These are phyloP conservation scores for Cardamine occulta DNA, from an alignment of 345 rosid genomes.

Conservation along the genomic window DNA sequence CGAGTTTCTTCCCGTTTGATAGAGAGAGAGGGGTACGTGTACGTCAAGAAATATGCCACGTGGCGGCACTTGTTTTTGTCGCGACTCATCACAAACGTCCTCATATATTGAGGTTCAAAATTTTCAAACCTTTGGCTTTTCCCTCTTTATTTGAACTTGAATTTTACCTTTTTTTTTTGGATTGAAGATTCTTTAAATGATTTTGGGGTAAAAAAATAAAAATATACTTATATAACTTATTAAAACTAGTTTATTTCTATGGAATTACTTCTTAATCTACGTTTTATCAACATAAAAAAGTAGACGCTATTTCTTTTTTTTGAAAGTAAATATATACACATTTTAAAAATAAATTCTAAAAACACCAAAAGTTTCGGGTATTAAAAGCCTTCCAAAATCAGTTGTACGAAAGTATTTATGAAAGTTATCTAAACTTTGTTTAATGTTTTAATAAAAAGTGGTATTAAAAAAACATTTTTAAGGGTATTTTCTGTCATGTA, in stretches of 20 bases:
- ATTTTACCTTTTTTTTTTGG: background rate
- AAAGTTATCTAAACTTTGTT: background rate
- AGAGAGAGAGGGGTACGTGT: slow-evolving; percentile 13
- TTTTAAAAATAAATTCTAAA: too few species aligned
- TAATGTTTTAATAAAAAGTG: background rate
- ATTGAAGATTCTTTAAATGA: too few species aligned
- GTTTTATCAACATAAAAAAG: too few species aligned
- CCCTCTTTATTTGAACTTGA: background rate
- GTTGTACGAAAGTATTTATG: background rate
- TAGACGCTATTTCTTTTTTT: too few species aligned
- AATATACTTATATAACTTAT: too few species aligned
- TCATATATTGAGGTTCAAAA: background rate
- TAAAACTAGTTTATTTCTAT: background rate
- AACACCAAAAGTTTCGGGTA: too few species aligned
- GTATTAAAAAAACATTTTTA: background rate
- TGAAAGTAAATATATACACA: too few species aligned
- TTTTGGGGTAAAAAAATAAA: too few species aligned
- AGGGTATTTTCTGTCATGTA: background rate
- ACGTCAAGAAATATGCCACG: slow-evolving; percentile 7
- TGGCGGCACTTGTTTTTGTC: slow-evolving; percentile 19
- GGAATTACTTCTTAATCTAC: background rate
- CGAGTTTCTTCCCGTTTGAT: background rate
- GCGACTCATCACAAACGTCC: background rate
- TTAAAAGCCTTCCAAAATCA: background rate
- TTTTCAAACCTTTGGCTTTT: background rate